phyloP scores from a whole-genome alignment of 2,329 filamentous ascomycete genomes.

The Colletotrichum cordylinicola region DNA sequence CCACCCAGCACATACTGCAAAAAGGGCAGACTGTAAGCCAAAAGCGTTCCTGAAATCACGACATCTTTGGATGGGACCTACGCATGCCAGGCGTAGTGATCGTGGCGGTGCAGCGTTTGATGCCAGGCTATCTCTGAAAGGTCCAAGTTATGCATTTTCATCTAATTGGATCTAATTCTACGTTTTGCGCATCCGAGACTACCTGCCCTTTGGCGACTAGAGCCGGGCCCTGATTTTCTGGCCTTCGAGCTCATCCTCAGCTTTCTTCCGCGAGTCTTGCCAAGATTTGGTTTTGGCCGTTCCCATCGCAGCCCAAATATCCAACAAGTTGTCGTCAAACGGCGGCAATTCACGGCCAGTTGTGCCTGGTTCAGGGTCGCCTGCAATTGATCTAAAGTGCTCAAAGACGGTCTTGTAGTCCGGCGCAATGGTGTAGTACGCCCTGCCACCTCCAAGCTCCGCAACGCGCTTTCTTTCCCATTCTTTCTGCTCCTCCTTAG shows the following conservation, averaged over 20 bases:
- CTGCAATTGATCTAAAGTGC: conserved; percentile 43
- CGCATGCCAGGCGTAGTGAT: too few relatives aligned
- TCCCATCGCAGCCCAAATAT: conserved; percentile 35
- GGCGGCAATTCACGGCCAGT: conserved; percentile 44
- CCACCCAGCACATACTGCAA: not conserved
- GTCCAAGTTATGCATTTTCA: not conserved
- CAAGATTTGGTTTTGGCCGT: conserved; percentile 32
- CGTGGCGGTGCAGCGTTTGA: too few relatives aligned
- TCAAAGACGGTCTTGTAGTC: conserved; percentile 45
- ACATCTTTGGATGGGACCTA: too few relatives aligned
- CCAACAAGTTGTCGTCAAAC: conserved; percentile 45
- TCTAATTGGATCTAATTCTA: not conserved
- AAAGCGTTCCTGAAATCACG: not conserved
- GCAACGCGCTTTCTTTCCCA: conserved; percentile 37
- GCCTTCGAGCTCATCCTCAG: conserved; percentile 26
- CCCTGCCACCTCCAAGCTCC: conserved; percentile 33
- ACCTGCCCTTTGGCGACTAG: not conserved
- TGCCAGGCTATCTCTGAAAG: too few relatives aligned
- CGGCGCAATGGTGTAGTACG: conserved; percentile 36
- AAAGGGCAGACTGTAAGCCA: not conserved
- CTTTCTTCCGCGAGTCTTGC: conserved; percentile 31
- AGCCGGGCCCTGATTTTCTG: not conserved
- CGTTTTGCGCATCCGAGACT: not conserved
- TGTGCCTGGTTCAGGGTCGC: conserved; percentile 41
- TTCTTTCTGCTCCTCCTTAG: conserved; percentile 31